Percentiles rank a stretch among this genome's conserved stretches.
These are phyloP conservation scores for Trametes gibbosa DNA, from an alignment of 768 basidiomycete genomes.

Conservation along the genomic window DNA sequence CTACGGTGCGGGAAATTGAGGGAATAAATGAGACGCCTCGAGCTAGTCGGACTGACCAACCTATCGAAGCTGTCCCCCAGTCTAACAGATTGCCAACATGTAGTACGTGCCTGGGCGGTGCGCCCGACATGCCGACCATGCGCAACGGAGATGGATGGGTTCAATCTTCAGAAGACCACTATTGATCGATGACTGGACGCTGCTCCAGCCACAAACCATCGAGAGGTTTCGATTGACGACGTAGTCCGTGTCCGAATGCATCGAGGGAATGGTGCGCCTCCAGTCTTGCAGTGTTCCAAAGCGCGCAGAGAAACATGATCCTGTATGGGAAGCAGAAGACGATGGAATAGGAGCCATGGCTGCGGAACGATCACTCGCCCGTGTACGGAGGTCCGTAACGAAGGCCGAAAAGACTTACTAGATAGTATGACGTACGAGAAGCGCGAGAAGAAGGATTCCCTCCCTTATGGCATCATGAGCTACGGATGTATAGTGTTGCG, in stretches of 20 bases:
- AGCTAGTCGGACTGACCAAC: slow-evolving; percentile 8
- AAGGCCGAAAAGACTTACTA: not conserved
- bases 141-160: not conserved
- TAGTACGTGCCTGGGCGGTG: slow-evolving; percentile 9
- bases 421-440: slow-evolving; percentile 10
- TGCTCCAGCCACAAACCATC: not conserved
- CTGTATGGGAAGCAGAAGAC: slow-evolving; percentile 12
- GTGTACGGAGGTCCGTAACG: slow-evolving; percentile 1
- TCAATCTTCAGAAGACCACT: not conserved
- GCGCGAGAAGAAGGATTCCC: not conserved
- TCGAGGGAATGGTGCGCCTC: slow-evolving; percentile 5
- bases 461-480: not conserved
- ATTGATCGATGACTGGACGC: not conserved
- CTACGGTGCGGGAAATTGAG: slow-evolving; percentile 6
- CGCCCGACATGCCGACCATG: not conserved
- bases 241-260: not conserved
- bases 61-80: not conserved
- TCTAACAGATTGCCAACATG: slow-evolving; percentile 1
- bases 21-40: slow-evolving; percentile 10
- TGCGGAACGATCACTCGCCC: slow-evolving; percentile 10
- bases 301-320: not conserved
- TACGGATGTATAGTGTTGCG: not conserved
- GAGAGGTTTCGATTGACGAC: slow-evolving; percentile 1
- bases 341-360: slow-evolving; percentile 1
- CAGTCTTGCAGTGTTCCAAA: not conserved